These are phyloP conservation scores for Trichosporon asahii DNA, from an alignment of 1,284 basidiomycete genomes.

Conservation along the genomic window DNA sequence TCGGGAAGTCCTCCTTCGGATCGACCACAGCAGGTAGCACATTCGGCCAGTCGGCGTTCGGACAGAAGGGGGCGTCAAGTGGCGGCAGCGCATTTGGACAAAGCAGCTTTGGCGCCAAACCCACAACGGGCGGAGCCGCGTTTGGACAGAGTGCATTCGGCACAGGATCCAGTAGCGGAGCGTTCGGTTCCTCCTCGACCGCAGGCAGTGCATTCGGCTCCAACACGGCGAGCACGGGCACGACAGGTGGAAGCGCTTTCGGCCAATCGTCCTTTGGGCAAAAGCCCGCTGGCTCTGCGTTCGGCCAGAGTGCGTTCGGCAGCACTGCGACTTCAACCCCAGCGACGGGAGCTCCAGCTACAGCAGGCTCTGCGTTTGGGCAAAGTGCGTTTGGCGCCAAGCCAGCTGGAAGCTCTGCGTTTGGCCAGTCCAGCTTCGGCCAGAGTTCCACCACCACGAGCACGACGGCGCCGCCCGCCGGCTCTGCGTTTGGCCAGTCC, in stretches of 20 bases:
- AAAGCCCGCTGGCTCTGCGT: conserved; percentile 10
- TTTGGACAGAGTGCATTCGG: conserved; percentile 21
- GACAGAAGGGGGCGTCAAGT: not conserved
- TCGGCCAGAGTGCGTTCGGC: conserved; percentile 22
- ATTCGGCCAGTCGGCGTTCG: conserved; percentile 20
- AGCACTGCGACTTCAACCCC: conserved; percentile 27
- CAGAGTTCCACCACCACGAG: conserved; percentile 1
- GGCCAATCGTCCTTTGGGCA: conserved; percentile 18
- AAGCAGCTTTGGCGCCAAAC: conserved; percentile 11
- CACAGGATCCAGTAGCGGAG: not conserved
- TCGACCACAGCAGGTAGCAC: conserved; percentile 14
- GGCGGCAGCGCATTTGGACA: conserved; percentile 18
- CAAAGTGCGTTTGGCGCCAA: conserved; percentile 17
- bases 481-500: conserved; percentile 27
- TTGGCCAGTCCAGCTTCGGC: conserved; percentile 13
- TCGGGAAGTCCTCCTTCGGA: conserved; percentile 12
- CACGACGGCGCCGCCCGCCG: not conserved
- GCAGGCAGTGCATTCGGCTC: conserved; percentile 14
- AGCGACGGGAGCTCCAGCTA: not conserved
- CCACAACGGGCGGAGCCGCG: not conserved
- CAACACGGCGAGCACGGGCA: not conserved
- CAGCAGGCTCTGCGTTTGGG: conserved; percentile 13
- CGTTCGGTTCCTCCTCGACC: not conserved
- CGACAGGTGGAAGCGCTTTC: conserved; percentile 7
- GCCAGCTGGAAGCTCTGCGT: conserved; percentile 9